Conservation (phyloP, 192 early-diverging fungal species). For the Paraglomus brasilianum region DNA sequence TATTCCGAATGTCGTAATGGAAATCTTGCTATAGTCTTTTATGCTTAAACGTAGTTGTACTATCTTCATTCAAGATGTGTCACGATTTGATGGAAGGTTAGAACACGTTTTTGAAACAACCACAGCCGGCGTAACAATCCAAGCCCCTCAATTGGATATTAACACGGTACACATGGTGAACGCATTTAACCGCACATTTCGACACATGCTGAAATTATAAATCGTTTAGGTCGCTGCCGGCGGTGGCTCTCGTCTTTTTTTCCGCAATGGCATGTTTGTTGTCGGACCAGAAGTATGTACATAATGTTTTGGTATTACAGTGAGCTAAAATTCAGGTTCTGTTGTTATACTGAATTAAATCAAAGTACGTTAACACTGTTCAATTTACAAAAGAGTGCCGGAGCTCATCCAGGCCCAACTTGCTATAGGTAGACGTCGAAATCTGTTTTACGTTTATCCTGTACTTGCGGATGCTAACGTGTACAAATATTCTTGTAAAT, state of each 20-base stretch:
- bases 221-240: slow-evolving; percentile 75
- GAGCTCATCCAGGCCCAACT: slow-evolving; percentile 92
- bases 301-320: slow-evolving; percentile 35
- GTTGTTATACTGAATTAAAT: no score
- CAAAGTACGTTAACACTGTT: background rate
- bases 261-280: slow-evolving; percentile 88
- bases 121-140: slow-evolving; percentile 87
- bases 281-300: slow-evolving; percentile 78
- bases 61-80: slow-evolving; percentile 70
- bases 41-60: background rate
- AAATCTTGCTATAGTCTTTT: background rate
- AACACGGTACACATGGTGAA: slow-evolving; percentile 56
- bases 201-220: background rate
- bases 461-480: background rate
- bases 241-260: slow-evolving; percentile 90
- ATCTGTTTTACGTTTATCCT: background rate
- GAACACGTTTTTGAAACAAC: slow-evolving; percentile 96
- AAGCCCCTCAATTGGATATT: slow-evolving; percentile 95
- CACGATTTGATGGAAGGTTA: slow-evolving; percentile 81
- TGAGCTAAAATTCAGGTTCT: no score
- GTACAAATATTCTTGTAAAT: background rate
- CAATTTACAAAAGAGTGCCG: slow-evolving; percentile 63
- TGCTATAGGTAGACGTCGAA: slow-evolving; percentile 70
- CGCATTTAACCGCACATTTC: background rate
- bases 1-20: background rate